phyloP scores from a whole-genome alignment of 257 asterid genomes.

The Orobanche coerulescens region DNA sequence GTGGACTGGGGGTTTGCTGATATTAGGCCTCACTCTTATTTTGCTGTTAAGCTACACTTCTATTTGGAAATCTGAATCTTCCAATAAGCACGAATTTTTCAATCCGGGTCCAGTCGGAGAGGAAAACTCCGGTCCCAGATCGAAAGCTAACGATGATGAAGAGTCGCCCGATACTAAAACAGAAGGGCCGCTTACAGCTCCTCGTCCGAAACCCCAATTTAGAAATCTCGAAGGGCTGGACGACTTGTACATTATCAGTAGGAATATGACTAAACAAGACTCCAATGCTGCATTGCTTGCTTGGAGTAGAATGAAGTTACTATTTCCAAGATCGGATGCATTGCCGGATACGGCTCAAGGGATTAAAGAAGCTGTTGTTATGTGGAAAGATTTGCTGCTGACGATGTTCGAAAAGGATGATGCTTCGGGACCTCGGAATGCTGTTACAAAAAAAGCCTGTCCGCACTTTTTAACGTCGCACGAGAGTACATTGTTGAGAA shows the following conservation, averaged over 20 bases:
- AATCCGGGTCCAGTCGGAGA: constrained; percentile 36
- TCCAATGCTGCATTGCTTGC: constrained; percentile 43
- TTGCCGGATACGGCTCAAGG: constrained; percentile 81
- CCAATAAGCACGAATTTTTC: constrained; percentile 56
- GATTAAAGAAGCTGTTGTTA: constrained; percentile 59
- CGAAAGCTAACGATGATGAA: constrained; percentile 18
- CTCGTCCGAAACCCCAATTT: constrained; percentile 35
- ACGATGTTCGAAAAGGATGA: constrained; percentile 31
- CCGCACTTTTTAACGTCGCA: constrained; percentile 43
- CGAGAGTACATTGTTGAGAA: constrained; percentile 25
- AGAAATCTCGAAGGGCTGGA: constrained; percentile 40
- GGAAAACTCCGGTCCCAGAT: constrained; percentile 20
- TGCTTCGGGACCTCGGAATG: constrained; percentile 23
- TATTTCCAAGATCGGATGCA: constrained; percentile 78
- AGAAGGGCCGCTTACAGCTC: constrained; percentile 20
- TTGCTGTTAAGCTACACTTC: constrained; percentile 46
- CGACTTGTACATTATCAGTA: constrained; percentile 40
- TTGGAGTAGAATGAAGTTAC: constrained; percentile 53
- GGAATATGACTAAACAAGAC: constrained; percentile 35
- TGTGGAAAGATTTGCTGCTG: constrained; percentile 44
- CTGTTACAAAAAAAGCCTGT: constrained; percentile 28
- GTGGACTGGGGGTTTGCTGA: constrained; percentile 64
- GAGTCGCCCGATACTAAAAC: constrained; percentile 20
- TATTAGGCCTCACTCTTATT: constrained; percentile 44
- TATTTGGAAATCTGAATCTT: constrained; percentile 34